Conservation (phyloP, 106 monocot species). For the Chionographis japonica region DNA sequence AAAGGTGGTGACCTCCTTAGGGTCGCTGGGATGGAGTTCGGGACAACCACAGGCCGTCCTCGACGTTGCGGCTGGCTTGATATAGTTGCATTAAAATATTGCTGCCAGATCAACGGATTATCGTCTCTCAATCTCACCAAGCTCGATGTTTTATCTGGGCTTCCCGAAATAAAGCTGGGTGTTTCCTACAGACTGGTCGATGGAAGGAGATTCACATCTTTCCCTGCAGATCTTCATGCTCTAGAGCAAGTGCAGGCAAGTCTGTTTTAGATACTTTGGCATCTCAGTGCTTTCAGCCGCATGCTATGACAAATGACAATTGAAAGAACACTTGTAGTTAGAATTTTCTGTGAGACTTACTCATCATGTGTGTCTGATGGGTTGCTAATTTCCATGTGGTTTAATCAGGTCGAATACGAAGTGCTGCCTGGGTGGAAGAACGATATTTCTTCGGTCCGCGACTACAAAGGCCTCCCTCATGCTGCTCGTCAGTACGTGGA, state of each 20-base stretch:
- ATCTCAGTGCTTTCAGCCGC: too few relatives aligned
- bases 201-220: constrained; percentile 56
- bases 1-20: constrained; percentile 75
- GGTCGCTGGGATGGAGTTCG: constrained; percentile 89
- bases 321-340: too few relatives aligned
- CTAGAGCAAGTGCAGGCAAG: constrained; percentile 71
- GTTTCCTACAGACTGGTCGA: constrained; percentile 49
- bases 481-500: constrained; percentile 67
- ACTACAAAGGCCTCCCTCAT: constrained; percentile 70
- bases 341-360: too few relatives aligned
- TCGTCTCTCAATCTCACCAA: constrained; percentile 94
- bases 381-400: background rate
- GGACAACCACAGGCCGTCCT: constrained; percentile 91
- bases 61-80: constrained; percentile 98
- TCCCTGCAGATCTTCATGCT: constrained; percentile 73
- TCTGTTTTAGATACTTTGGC: background rate
- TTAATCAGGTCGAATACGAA: constrained; percentile 83
- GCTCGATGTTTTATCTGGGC: constrained; percentile 82
- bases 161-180: constrained; percentile 78
- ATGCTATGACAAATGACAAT: too few relatives aligned
- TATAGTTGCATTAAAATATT: constrained; percentile 76
- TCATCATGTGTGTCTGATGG: too few relatives aligned
- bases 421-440: constrained; percentile 80
- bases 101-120: constrained; percentile 85
- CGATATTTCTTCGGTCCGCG: constrained; percentile 70